phyloP scores from a whole-genome alignment of 306 rosid genomes.

The Echinosophora koreensis region DNA sequence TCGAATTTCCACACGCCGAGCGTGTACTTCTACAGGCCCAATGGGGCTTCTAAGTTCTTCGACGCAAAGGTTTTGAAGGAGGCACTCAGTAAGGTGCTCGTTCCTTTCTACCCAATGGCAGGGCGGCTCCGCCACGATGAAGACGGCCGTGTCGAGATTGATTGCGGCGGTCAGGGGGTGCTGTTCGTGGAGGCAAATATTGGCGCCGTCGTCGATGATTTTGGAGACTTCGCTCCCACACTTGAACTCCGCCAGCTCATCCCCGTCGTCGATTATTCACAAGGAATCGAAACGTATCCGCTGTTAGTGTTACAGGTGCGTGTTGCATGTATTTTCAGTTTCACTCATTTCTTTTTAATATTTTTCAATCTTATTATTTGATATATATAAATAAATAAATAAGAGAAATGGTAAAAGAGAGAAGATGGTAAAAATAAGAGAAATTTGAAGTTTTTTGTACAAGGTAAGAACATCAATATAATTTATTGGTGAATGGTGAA shows the following conservation, averaged over 20 bases:
- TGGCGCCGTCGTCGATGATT: slow-evolving; percentile 60
- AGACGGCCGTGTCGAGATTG: slow-evolving; percentile 80
- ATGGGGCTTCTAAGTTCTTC: slow-evolving; percentile 60
- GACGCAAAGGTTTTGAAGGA: slow-evolving; percentile 61
- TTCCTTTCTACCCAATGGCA: slow-evolving; percentile 82
- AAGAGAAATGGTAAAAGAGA: too few relatives aligned
- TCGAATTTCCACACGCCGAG: slow-evolving; percentile 78
- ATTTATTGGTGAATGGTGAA: too few relatives aligned
- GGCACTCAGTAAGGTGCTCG: slow-evolving; percentile 73
- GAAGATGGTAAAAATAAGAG: too few relatives aligned
- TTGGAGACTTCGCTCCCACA: slow-evolving; percentile 85
- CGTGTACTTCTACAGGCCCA: slow-evolving; percentile 73
- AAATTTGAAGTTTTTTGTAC: too few relatives aligned
- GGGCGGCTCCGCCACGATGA: slow-evolving; percentile 77
- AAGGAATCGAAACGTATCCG: slow-evolving; percentile 70
- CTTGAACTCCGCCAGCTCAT: slow-evolving; percentile 77
- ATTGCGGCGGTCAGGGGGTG: slow-evolving; percentile 77
- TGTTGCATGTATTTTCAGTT: not conserved
- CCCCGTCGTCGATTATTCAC: slow-evolving; percentile 75
- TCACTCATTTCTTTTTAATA: too few relatives aligned
- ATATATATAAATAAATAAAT: too few relatives aligned
- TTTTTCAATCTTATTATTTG: too few relatives aligned
- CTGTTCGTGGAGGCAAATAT: slow-evolving; percentile 78
- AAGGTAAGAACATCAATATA: too few relatives aligned
- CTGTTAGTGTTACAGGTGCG: slow-evolving; percentile 77